These are phyloP conservation scores for Candida sonorensis DNA, from an alignment of 805 yeast genomes.

Conservation along the genomic window DNA sequence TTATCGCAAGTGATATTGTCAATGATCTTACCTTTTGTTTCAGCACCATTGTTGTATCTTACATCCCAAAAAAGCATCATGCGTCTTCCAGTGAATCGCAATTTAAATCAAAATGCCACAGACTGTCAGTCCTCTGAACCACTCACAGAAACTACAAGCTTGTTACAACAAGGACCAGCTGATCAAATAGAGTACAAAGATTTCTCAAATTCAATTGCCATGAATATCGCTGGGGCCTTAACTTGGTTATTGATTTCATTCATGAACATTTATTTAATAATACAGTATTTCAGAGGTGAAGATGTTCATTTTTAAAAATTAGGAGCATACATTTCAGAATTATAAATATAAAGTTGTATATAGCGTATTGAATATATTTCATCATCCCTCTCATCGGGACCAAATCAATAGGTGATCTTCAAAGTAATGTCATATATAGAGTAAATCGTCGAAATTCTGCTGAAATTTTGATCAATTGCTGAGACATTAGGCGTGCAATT, in stretches of 20 bases:
- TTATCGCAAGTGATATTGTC: conserved; percentile 85
- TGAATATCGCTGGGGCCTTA: conserved; percentile 41
- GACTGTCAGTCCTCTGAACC: no score
- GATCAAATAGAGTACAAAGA: conserved; percentile 33
- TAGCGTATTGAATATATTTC: not conserved
- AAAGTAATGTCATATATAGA: no score
- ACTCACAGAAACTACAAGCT: no score
- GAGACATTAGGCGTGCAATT: no score
- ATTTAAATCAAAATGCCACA: not conserved
- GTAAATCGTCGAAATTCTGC: no score
- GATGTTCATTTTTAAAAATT: conserved; percentile 28
- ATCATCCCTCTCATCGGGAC: not conserved
- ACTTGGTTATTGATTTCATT: conserved; percentile 69
- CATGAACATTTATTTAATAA: conserved; percentile 54
- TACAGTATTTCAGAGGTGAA: conserved; percentile 28
- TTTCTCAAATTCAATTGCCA: conserved; percentile 58
- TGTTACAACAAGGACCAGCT: no score
- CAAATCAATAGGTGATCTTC: no score
- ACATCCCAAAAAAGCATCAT: conserved; percentile 66
- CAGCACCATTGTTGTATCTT: conserved; percentile 80
- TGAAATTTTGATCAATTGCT: no score
- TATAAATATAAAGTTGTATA: not conserved
- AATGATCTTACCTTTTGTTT: conserved; percentile 71
- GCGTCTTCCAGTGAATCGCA: conserved; percentile 40
- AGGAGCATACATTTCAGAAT: no score